Conservation (phyloP, 164 flowering plant species). For the Cinnamomum micranthum region DNA sequence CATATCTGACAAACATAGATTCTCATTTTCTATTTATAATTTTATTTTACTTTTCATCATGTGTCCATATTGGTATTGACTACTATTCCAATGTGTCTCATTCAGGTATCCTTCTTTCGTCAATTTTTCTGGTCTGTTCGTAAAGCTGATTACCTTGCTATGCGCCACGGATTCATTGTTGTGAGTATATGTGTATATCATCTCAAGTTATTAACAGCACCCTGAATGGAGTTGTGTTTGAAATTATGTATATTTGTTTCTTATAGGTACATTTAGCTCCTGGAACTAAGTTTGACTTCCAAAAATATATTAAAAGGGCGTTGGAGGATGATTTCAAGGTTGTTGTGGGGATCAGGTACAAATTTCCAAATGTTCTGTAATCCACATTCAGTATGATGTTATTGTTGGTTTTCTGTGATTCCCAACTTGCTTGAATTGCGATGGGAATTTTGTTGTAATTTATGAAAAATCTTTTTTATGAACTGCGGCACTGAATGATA, state of each 20-base stretch:
- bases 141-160: constrained; percentile 76
- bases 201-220: background rate
- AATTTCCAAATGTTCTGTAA: background rate
- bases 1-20: background rate
- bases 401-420: too few relatives aligned
- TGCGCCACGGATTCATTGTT: constrained; percentile 84
- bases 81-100: constrained; percentile 1
- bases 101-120: constrained; percentile 83
- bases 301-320: constrained; percentile 61
- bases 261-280: constrained; percentile 64
- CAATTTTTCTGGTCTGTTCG: constrained; percentile 85
- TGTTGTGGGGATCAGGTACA: constrained; percentile 56
- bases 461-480: background rate
- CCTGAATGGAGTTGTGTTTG: background rate
- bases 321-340: constrained; percentile 71
- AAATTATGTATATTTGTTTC: constrained; percentile 1
- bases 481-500: background rate
- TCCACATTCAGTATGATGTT: background rate
- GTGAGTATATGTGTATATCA: constrained; percentile 20
- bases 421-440: background rate
- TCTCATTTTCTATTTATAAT: background rate
- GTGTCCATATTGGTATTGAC: background rate
- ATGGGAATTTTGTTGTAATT: too few relatives aligned
- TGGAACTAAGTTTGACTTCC: constrained; percentile 57
- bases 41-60: too few relatives aligned